Evolutionary conservation across 164 flowering plant genomes (phyloP).

Genomic region (Warburgia ugandensis): DNA sequence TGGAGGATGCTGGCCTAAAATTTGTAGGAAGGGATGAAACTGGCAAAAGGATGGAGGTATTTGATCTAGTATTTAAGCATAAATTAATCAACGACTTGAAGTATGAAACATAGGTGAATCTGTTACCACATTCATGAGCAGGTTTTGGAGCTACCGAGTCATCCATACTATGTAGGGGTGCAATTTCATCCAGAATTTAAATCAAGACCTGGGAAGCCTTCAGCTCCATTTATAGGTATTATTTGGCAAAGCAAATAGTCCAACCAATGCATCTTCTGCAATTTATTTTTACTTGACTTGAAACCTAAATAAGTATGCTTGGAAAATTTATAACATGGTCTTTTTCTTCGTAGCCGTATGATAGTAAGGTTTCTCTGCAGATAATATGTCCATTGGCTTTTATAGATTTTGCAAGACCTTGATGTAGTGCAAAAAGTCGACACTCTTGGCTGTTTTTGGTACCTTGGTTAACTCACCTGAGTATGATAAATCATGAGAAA

Average conservation of each 20-base stretch:
- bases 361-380: too few species aligned
- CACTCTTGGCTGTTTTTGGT: too few species aligned
- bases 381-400: too few species aligned
- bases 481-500: too few species aligned
- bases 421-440: too few species aligned
- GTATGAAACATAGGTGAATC: background rate
- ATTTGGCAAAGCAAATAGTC: background rate
- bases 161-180: conserved; percentile 89
- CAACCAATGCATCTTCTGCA: background rate
- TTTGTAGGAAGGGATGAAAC: conserved; percentile 96
- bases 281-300: background rate
- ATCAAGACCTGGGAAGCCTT: conserved; percentile 89
- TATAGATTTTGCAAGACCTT: too few species aligned
- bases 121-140: conserved; percentile 22
- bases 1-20: conserved; percentile 73
- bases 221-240: conserved; percentile 77
- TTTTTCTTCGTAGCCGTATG: too few species aligned
- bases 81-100: background rate
- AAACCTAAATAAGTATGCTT: too few species aligned
- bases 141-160: conserved; percentile 77
- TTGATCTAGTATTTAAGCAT: conserved; percentile 2
- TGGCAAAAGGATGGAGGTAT: conserved; percentile 89
- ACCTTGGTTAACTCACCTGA: too few species aligned
- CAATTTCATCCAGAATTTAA: conserved; percentile 98
- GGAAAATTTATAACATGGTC: too few species aligned